phyloP scores from a whole-genome alignment of 2,329 filamentous ascomycete genomes.

The Eutypella sp. region DNA sequence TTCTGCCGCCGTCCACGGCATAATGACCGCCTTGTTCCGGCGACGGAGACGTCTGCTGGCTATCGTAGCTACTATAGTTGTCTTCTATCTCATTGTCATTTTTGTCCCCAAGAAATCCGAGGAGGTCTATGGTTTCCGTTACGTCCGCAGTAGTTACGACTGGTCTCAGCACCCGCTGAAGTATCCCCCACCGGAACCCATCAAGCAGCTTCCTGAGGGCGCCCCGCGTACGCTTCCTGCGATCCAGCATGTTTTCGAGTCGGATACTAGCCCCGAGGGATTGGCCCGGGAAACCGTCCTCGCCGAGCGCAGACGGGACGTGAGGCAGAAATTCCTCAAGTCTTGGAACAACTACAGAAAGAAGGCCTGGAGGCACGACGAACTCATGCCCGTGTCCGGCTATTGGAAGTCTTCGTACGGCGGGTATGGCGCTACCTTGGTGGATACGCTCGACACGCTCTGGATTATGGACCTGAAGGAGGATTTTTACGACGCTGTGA shows the following conservation, averaged over 20 bases:
- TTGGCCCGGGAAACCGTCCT: slow-evolving; percentile 21
- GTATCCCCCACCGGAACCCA: slow-evolving; percentile 21
- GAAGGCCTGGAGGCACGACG: slow-evolving; percentile 48
- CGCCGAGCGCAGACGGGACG: slow-evolving; percentile 26
- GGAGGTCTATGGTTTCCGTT: slow-evolving; percentile 21
- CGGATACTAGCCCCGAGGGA: slow-evolving; percentile 21
- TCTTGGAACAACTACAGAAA: slow-evolving; percentile 47
- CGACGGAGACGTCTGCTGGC: slow-evolving; percentile 18
- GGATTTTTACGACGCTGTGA: slow-evolving; percentile 51
- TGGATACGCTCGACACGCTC: slow-evolving; percentile 57
- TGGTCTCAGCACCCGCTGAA: slow-evolving; percentile 21
- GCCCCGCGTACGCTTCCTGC: slow-evolving; percentile 17
- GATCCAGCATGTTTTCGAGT: slow-evolving; percentile 22
- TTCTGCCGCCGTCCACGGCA: slow-evolving; percentile 11
- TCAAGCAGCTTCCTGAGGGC: slow-evolving; percentile 20
- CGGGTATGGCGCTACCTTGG: slow-evolving; percentile 53
- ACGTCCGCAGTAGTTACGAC: slow-evolving; percentile 23
- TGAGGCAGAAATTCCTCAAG: slow-evolving; percentile 38
- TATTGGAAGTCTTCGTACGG: slow-evolving; percentile 43
- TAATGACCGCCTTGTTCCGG: slow-evolving; percentile 20
- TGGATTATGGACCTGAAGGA: slow-evolving; percentile 56
- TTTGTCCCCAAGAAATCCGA: slow-evolving; percentile 20
- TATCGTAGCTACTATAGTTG: slow-evolving; percentile 12
- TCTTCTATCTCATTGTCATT: slow-evolving; percentile 23
- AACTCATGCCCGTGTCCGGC: slow-evolving; percentile 45